phyloP scores from a whole-genome alignment of 1,284 basidiomycete species.

The Puccinia hordei region DNA sequence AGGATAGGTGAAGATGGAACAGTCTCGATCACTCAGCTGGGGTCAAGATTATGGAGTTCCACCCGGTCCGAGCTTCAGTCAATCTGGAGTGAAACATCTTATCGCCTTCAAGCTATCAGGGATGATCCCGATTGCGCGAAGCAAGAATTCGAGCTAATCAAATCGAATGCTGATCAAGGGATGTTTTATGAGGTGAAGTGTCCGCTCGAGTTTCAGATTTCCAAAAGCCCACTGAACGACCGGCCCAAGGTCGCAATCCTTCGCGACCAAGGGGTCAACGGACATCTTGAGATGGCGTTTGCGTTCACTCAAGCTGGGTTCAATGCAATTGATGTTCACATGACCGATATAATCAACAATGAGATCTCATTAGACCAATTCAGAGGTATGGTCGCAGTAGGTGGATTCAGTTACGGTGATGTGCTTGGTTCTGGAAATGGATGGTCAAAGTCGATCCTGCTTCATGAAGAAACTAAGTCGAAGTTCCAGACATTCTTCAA shows the following conservation, averaged over 20 bases:
- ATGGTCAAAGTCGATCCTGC: slow-evolving; percentile 90
- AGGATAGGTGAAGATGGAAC: slow-evolving; percentile 66
- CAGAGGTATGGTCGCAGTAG: slow-evolving; percentile 88
- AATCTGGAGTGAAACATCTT: slow-evolving; percentile 92
- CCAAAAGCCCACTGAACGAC: slow-evolving; percentile 57
- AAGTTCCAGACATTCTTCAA: slow-evolving; percentile 83
- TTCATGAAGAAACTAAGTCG: slow-evolving; percentile 71
- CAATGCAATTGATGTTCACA: slow-evolving; percentile 91
- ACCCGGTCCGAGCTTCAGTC: slow-evolving; percentile 75
- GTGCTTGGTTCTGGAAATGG: slow-evolving; percentile 96
- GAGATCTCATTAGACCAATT: slow-evolving; percentile 69
- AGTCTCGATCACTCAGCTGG: slow-evolving; percentile 66
- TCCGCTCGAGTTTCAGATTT: slow-evolving; percentile 59
- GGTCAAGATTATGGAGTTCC: slow-evolving; percentile 67
- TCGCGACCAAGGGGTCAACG: slow-evolving; percentile 97
- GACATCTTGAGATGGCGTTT: slow-evolving; percentile 98
- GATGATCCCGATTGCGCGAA: slow-evolving; percentile 78
- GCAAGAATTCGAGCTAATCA: slow-evolving; percentile 81
- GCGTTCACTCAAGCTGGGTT: slow-evolving; percentile 91
- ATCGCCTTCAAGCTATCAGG: slow-evolving; percentile 82
- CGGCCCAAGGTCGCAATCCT: slow-evolving; percentile 91
- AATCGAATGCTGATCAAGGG: slow-evolving; percentile 68
- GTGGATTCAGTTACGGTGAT: slow-evolving; percentile 98
- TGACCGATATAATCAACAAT: slow-evolving; percentile 89
- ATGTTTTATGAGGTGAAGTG: slow-evolving; percentile 77